Conservation (phyloP, 1,284 basidiomycete species). For the Neolentinus lepideus region DNA sequence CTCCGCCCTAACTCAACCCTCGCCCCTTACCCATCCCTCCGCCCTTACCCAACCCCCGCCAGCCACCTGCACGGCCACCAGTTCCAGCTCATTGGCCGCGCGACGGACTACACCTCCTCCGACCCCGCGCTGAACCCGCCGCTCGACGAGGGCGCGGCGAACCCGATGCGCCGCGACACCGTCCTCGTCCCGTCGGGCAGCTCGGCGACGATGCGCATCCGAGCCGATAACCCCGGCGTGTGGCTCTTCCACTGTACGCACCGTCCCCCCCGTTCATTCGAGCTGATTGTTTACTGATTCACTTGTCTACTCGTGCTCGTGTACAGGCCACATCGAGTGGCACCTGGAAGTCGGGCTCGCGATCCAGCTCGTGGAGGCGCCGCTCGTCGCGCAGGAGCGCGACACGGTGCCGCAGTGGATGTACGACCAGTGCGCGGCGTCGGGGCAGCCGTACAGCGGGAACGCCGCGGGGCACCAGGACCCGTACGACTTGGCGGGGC, state of each 20-base stretch:
- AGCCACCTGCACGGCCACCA: conserved; percentile 82
- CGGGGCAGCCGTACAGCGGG: conserved; percentile 54
- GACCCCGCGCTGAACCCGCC: conserved; percentile 81
- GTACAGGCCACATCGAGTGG: conserved; percentile 73
- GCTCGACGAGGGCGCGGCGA: conserved; percentile 63
- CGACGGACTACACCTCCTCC: conserved; percentile 66
- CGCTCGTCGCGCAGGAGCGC: conserved; percentile 49
- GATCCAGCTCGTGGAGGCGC: conserved; percentile 72
- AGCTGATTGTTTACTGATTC: not conserved
- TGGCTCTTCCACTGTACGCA: conserved; percentile 77
- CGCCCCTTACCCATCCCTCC: not conserved
- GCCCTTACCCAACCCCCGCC: conserved; percentile 22
- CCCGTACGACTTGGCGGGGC: conserved; percentile 55
- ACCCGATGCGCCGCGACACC: conserved; percentile 85
- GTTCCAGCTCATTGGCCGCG: conserved; percentile 71
- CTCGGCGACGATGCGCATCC: conserved; percentile 59
- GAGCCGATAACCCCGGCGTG: conserved; percentile 78
- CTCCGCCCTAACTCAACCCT: not conserved
- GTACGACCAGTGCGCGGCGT: conserved; percentile 66
- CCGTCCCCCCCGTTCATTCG: conserved; percentile 1
- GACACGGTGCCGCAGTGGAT: conserved; percentile 37
- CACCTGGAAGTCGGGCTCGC: conserved; percentile 77
- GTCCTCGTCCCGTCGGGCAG: conserved; percentile 54
- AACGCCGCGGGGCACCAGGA: conserved; percentile 76
- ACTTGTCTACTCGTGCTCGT: not conserved